Evolutionary conservation across 176 grass and related monocot species (phyloP).

Genomic region (Eragrostis nindensis): DNA sequence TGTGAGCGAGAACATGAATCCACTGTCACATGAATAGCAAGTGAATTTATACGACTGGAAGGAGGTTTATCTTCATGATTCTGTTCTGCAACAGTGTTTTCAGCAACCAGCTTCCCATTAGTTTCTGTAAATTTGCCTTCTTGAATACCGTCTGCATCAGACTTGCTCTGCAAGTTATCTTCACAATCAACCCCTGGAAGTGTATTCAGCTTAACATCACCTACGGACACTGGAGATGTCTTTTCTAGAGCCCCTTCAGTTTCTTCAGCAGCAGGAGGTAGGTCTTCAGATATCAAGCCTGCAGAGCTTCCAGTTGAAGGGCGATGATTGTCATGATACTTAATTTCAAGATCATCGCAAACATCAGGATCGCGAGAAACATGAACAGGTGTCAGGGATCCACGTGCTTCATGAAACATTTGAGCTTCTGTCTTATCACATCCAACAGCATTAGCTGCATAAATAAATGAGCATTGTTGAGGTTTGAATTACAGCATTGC

Average conservation of each 20-base stretch:
- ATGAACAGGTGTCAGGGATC: conserved; percentile 35
- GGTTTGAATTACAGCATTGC: conserved; percentile 17
- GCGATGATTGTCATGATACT: conserved; percentile 27
- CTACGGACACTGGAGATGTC: conserved; percentile 22
- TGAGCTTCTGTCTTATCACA: conserved; percentile 38
- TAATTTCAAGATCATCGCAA: conserved; percentile 27
- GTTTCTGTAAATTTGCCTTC: conserved; percentile 47
- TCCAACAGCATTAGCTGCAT: conserved; percentile 49
- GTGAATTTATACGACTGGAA: conserved; percentile 37
- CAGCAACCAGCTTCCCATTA: conserved; percentile 24
- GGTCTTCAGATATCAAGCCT: conserved; percentile 26
- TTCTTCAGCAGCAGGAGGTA: conserved; percentile 34
- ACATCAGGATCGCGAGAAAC: conserved; percentile 39
- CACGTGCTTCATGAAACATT: conserved; percentile 32
- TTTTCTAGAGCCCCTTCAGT: conserved; percentile 32
- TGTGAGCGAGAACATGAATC: conserved; percentile 37
- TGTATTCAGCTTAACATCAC: conserved; percentile 37
- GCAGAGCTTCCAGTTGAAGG: conserved; percentile 23
- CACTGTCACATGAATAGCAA: conserved; percentile 34
- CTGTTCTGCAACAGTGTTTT: conserved; percentile 29
- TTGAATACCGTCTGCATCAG: conserved; percentile 37
- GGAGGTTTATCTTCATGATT: conserved; percentile 43
- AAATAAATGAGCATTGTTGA: conserved; percentile 21
- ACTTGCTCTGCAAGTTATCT: conserved; percentile 35
- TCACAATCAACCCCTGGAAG: conserved; percentile 22